These are phyloP conservation scores for Inosperma sp. DNA, from an alignment of 768 basidiomycete genomes.

Conservation along the genomic window DNA sequence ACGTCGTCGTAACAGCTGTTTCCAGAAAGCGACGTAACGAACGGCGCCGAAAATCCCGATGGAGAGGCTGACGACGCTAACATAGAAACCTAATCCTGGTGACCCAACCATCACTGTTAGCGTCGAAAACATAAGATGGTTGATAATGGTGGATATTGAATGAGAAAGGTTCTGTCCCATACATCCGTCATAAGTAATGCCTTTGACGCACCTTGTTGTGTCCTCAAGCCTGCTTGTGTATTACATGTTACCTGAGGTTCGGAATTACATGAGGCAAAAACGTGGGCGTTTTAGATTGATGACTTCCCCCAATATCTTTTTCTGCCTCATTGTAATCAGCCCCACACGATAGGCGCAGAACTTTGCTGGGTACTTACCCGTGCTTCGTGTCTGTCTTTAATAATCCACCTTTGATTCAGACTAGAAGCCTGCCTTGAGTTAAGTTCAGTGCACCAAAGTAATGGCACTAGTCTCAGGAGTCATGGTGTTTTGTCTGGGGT, in stretches of 20 bases:
- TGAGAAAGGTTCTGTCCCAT: neutral
- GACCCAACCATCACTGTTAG: constrained; percentile 5
- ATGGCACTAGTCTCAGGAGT: no score
- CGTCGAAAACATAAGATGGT: constrained; percentile 3
- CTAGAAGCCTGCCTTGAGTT: no score
- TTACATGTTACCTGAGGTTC: neutral
- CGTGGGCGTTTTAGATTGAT: constrained; percentile 10
- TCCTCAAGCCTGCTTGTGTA: neutral
- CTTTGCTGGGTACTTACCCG: no score
- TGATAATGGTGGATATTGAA: neutral
- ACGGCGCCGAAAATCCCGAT: constrained; percentile 27
- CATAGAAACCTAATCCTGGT: constrained; percentile 18
- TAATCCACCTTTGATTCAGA: no score
- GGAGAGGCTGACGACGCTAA: constrained; percentile 29
- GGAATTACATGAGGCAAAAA: constrained; percentile 6
- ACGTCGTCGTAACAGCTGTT: constrained; percentile 16
- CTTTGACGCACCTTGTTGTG: constrained; percentile 1
- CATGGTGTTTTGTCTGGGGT: no score
- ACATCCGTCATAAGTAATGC: constrained; percentile 2
- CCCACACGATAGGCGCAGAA: no score
- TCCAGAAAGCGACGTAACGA: constrained; percentile 22
- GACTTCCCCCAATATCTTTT: neutral
- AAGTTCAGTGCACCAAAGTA: no score
- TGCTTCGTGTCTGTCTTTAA: no score
- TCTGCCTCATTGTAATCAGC: constrained; percentile 2